Base-by-base conservation (phyloP, 2,329 filamentous ascomycete species). In the Diaporthe citrichinensis region DNA sequence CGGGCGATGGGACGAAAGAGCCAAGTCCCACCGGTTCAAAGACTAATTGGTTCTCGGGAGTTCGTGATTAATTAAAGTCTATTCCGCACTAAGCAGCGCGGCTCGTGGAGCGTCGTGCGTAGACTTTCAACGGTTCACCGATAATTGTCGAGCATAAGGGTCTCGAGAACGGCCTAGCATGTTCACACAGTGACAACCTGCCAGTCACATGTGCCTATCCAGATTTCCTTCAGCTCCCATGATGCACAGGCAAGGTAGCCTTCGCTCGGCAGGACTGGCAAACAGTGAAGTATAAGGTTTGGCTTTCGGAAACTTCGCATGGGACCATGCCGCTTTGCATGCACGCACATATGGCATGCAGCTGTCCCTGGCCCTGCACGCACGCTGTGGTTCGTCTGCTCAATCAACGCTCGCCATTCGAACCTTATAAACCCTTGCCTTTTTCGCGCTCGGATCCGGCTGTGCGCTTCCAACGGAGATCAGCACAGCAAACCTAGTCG, bases 231-330 rank as follows among this genome's bases (percentile, higher is more conserved):
- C 9, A 31, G 20, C 25, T 15, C 65, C 15, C 23, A 12, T 14
- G 49, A 39, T 25, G 17, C 10, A 20, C 31, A 55, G 15, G 34
- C 7, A 23, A 28, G 34, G 17, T 69, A 41, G n/a, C 36, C 10
- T 69, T 2, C 12, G 14, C 34, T 69, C n/a, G 49, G 34, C 49
- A 69, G 5, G 46, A 65, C 41, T 41, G n/a, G 65, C 23, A 39
- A 28, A 31, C 17, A n/a, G 23, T 41, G 7, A 7, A 17, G 1
- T 55, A n/a, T 69, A 55, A 28, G 15, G 46, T 69, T 69, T 69
- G 15, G 49, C 65, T 69, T 69, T 69, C 65, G 49, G 49, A 69
- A 69, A 69, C 65, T 69, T 69, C 65, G 46, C 65, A 68, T 53
- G 46, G 65, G 34, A 68, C 46, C 44, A 51, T 53, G 46, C 46